phyloP scores from a whole-genome alignment of 768 basidiomycete species.

The Multifurca ochricompacta region DNA sequence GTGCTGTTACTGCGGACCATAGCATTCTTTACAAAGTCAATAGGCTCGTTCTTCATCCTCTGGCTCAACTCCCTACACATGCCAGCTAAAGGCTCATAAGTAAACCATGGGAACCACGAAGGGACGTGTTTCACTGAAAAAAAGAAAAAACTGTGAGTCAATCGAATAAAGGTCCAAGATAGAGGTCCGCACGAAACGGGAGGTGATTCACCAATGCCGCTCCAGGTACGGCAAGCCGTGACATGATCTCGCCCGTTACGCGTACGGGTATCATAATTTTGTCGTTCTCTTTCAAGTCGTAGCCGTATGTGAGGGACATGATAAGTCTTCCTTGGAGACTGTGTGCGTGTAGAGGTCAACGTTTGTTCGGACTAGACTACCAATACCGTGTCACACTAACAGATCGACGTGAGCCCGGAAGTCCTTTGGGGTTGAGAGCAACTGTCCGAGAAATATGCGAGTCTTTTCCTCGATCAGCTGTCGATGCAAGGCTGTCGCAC shows the following conservation, averaged over 20 bases:
- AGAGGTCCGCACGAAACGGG: background rate
- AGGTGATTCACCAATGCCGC: slow-evolving; percentile 1
- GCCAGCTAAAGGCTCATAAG: background rate
- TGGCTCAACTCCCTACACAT: background rate
- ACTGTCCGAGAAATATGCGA: background rate
- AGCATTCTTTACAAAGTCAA: slow-evolving; percentile 2
- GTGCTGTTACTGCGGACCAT: background rate
- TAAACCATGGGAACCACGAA: slow-evolving; percentile 6
- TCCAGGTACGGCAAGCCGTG: background rate
- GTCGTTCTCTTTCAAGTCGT: background rate
- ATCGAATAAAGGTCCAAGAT: background rate
- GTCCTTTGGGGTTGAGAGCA: background rate
- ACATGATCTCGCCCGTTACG: background rate
- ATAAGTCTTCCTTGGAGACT: slow-evolving; percentile 7
- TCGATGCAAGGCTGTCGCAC: background rate
- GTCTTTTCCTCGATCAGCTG: slow-evolving; percentile 1
- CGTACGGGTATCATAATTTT: background rate
- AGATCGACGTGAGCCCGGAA: background rate
- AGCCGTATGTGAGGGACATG: slow-evolving; percentile 8
- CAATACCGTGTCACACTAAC: slow-evolving; percentile 1
- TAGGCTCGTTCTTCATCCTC: background rate
- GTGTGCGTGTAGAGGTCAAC: too few relatives aligned
- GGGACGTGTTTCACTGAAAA: background rate
- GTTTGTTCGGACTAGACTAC: too few relatives aligned
- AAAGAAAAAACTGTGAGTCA: background rate